Evolutionary conservation across 176 grass and related monocot genomes (phyloP).

Genomic region (Oryza meyeriana): DNA sequence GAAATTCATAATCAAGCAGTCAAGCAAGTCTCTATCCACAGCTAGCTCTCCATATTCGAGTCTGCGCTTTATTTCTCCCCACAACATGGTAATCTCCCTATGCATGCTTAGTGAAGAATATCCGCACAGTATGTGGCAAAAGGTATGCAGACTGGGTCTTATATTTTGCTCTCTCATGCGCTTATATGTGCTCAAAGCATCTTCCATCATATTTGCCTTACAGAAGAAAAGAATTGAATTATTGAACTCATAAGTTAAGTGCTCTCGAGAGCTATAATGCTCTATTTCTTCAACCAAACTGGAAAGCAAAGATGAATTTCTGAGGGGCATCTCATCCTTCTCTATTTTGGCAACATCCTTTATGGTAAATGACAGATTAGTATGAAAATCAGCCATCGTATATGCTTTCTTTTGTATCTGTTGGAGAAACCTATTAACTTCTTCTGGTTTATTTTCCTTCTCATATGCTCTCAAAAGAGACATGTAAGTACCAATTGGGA

Average conservation of each 20-base stretch:
- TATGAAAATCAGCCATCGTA: conserved; percentile 34
- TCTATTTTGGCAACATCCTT: conserved; percentile 25
- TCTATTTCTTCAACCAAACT: conserved; percentile 52
- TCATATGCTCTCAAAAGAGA: conserved; percentile 69
- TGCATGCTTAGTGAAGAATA: conserved; percentile 72
- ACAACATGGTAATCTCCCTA: conserved; percentile 79
- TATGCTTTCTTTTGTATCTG: conserved; percentile 58
- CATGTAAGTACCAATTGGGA: conserved; percentile 49
- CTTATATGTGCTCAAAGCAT: conserved; percentile 78
- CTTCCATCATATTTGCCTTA: conserved; percentile 92
- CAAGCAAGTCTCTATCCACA: conserved; percentile 67
- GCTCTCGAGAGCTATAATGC: conserved; percentile 34
- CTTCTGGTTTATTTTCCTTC: conserved; percentile 53
- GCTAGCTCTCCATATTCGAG: conserved; percentile 44
- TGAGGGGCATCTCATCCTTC: conserved; percentile 28
- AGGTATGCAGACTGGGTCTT: conserved; percentile 60
- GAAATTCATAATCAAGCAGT: conserved; percentile 71
- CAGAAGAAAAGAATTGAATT: conserved; percentile 89
- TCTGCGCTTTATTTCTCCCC: conserved; percentile 87
- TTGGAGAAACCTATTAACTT: conserved; percentile 57
- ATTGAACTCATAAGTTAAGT: conserved; percentile 64
- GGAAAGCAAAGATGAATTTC: conserved; percentile 49
- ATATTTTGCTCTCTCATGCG: conserved; percentile 75
- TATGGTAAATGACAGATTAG: conserved; percentile 27
- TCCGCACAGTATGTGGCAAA: conserved; percentile 64